These are phyloP conservation scores for Nothophytophthora sp. DNA, from an alignment of 352 stramenopile species.

Conservation along the genomic window DNA sequence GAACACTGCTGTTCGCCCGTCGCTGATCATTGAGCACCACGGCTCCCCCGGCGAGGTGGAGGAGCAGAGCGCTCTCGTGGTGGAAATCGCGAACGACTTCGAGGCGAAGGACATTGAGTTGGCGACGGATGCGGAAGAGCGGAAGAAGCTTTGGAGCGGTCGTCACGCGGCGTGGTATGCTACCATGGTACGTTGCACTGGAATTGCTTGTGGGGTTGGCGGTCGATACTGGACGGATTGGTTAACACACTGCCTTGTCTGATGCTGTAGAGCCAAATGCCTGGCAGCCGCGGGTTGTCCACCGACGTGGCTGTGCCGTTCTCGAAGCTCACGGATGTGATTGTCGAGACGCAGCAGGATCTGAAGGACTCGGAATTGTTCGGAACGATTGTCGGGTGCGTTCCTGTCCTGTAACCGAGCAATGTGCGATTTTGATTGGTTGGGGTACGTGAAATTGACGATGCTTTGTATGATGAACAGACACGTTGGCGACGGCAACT, in stretches of 20 bases:
- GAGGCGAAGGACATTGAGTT: conserved; percentile 82
- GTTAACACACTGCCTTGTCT: too few relatives aligned
- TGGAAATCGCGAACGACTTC: conserved; percentile 88
- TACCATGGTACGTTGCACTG: conserved; percentile 50
- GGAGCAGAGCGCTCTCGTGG: conserved; percentile 86
- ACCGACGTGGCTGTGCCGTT: conserved; percentile 98
- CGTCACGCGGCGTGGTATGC: conserved; percentile 88
- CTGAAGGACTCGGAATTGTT: conserved; percentile 89
- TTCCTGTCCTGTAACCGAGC: too few relatives aligned
- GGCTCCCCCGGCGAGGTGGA: conserved; percentile 78
- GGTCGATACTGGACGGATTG: too few relatives aligned
- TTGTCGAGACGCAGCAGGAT: conserved; percentile 92
- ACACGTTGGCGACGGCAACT: conserved; percentile 94
- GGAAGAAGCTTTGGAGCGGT: conserved; percentile 84
- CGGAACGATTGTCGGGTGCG: conserved; percentile 90
- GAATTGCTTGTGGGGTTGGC: too few relatives aligned
- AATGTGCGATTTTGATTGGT: too few relatives aligned
- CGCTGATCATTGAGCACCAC: conserved; percentile 96
- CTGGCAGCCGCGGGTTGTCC: conserved; percentile 80
- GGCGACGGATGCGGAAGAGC: conserved; percentile 67
- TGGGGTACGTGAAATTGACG: too few relatives aligned
- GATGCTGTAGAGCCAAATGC: conserved; percentile 58
- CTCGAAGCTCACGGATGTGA: conserved; percentile 91
- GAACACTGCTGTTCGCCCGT: conserved; percentile 78
- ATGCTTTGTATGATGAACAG: too few relatives aligned